phyloP scores from a whole-genome alignment of 1,284 basidiomycete species.

The Veloboletus limbatus region DNA sequence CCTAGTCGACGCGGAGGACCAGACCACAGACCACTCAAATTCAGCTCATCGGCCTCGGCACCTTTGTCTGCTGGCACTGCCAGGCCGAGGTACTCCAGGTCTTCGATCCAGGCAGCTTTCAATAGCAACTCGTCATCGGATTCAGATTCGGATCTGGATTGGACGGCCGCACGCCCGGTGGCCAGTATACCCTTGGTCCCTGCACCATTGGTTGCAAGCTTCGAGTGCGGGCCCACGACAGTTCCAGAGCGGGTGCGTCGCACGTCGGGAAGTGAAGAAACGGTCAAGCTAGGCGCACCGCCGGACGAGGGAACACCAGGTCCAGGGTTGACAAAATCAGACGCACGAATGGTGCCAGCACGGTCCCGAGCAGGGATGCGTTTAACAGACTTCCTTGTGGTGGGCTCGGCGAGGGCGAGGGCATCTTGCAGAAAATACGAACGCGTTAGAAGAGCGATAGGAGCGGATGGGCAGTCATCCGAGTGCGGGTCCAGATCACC shows the following conservation, averaged over 20 bases:
- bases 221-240: constrained; percentile 29
- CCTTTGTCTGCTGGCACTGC: constrained; percentile 5
- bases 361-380: constrained; percentile 19
- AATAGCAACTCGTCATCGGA: constrained; percentile 31
- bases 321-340: constrained; percentile 20
- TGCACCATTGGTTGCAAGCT: constrained; percentile 11
- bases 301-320: background rate
- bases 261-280: constrained; percentile 8
- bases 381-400: constrained; percentile 12
- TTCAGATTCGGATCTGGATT: constrained; percentile 10
- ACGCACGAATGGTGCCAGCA: constrained; percentile 33
- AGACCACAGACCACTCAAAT: constrained; percentile 19
- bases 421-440: constrained; percentile 14
- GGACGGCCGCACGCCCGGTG: background rate
- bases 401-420: background rate
- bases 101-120: constrained; percentile 33
- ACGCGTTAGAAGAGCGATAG: constrained; percentile 7
- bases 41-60: constrained; percentile 22
- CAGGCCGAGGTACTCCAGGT: constrained; percentile 44
- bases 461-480: constrained; percentile 1
- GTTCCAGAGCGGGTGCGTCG: constrained; percentile 35
- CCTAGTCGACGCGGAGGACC: constrained; percentile 12
- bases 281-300: background rate
- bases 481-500: constrained; percentile 12
- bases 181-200: background rate